These are phyloP conservation scores for Cystofilobasidium macerans DNA, from an alignment of 768 basidiomycete genomes.

Conservation along the genomic window DNA sequence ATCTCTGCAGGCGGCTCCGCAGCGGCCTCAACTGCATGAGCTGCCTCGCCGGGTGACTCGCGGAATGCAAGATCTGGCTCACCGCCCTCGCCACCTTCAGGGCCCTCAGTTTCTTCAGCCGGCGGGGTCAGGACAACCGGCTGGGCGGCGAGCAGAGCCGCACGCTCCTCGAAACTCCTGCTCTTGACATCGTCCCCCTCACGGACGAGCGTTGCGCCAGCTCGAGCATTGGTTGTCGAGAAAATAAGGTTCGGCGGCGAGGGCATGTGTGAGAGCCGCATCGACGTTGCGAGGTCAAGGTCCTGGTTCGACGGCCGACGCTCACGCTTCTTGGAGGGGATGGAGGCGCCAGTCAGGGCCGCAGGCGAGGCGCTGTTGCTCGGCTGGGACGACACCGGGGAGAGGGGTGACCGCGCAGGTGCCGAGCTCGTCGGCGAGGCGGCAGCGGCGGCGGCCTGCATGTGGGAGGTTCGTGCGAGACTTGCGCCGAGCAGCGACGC, in stretches of 20 bases:
- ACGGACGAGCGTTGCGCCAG: not conserved
- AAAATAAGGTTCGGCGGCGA: conserved; percentile 5
- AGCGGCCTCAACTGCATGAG: not conserved
- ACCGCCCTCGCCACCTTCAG: not conserved
- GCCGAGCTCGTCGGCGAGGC: not conserved
- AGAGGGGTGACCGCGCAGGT: not conserved
- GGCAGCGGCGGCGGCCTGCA: not conserved
- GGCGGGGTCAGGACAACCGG: not conserved
- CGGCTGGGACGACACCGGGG: not conserved
- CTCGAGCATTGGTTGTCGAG: not conserved
- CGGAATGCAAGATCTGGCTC: not conserved
- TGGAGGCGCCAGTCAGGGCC: not conserved
- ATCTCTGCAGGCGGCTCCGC: not conserved
- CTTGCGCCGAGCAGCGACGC: not conserved
- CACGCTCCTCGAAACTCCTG: not conserved
- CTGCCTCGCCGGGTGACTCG: not conserved
- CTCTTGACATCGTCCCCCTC: not conserved
- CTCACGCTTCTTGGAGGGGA: not conserved
- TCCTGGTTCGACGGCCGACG: not conserved
- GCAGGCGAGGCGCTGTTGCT: not conserved
- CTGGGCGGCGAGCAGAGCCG: not conserved
- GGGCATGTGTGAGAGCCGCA: not conserved
- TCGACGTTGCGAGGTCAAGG: conserved; percentile 4
- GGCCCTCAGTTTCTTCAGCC: not conserved
- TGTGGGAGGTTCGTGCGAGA: not conserved